A percentile compares a stretch with the other conserved stretches of the same genome.
These are phyloP conservation scores for Eucalyptus tenuipes DNA, from an alignment of 345 rosid species.

Conservation along the genomic window DNA sequence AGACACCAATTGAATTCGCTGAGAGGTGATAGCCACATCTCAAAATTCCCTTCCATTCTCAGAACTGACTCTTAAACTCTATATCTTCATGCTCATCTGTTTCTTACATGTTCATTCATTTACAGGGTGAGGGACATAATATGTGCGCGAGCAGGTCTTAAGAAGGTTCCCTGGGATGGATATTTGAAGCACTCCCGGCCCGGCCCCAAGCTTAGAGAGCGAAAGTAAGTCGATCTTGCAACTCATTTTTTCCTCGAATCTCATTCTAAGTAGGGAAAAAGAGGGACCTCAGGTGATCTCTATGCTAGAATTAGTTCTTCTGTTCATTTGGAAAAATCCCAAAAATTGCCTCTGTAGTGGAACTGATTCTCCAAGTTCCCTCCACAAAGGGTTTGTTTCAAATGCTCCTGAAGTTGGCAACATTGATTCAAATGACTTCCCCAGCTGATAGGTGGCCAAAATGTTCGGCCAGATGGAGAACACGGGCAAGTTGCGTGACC, in stretches of 20 bases:
- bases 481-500: not conserved
- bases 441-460: not conserved
- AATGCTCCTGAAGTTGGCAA: not conserved
- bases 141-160: slow-evolving; percentile 83
- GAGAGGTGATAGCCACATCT: slow-evolving; percentile 50
- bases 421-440: not conserved
- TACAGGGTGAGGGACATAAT: slow-evolving; percentile 84
- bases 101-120: not conserved
- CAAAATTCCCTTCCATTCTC: not conserved
- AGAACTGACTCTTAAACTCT: not conserved
- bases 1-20: slow-evolving; percentile 86
- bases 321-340: not conserved
- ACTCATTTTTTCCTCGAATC: not conserved
- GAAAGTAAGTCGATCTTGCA: slow-evolving; percentile 41
- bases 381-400: not conserved
- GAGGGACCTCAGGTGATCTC: not conserved
- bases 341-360: not conserved
- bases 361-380: not conserved
- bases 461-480: not conserved
- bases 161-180: slow-evolving; percentile 99
- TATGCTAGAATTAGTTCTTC: not conserved
- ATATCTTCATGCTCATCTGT: not conserved
- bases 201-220: slow-evolving; percentile 80
- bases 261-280: not conserved
- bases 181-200: slow-evolving; percentile 92